Base-by-base conservation (phyloP, 108 stramenopile genomes). In the Chaetoceros tenuissimus region DNA sequence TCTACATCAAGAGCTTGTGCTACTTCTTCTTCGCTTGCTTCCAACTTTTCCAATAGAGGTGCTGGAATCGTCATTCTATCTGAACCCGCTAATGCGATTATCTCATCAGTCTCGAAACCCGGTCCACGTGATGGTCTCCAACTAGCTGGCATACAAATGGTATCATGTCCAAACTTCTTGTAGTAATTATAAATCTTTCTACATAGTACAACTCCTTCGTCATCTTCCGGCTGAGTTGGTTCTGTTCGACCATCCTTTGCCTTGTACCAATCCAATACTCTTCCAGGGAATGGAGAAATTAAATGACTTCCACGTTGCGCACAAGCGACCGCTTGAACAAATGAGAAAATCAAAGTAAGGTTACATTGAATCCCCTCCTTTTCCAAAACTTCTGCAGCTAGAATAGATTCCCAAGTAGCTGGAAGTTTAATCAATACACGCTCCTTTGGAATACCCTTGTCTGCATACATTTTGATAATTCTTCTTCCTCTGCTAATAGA, bases 341-440 rank as follows among this genome's bases (percentile, higher is more conserved):
- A 80, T 46, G 78, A 82, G 78, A 98, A 98, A 24, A 98, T 71
- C 22, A 97, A 77, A 3, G 98, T 98, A 46, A 99, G 73, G 72
- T 98, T 97, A 73, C 95, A 97, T 51, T 74, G 71, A 54, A 99
- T 95, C 34, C 94, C 96, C 63, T 97, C 91, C 63, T 77, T 64
- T 77, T 98, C 89, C 57, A 99, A 76, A 26, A 80, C 64, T 66
- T 84, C 72, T 31, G 92, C 92, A 1, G 97, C 97, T 62, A 81
- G 87, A 63, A 98, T 96, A 24, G 97, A 97, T 63, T 99, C 98
- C 97, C 96, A 99, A 30, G 98, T 99, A 29, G 88, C 94, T 18
- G 97, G 97, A 28, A 99, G 62, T 74, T 99, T 99, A 73, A 99
- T 96, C 48, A 99, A 68, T 49, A 99, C 80, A 23, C 96, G 79